Conservation (phyloP, 176 grass and related monocot genomes). For the Triticum turgidum region DNA sequence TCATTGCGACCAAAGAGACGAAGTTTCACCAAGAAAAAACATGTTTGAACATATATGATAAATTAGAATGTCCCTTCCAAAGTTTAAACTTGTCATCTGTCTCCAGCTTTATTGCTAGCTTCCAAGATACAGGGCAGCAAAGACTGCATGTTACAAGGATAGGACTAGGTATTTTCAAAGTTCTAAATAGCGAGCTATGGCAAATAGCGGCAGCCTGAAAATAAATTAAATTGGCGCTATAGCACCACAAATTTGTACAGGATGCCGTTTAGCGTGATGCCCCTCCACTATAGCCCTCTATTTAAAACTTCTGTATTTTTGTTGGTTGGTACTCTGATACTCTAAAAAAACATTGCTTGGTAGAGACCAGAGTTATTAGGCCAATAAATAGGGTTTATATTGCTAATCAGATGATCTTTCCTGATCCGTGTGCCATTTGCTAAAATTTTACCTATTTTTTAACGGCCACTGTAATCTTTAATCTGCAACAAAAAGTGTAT, state of each 20-base stretch:
- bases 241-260: no score
- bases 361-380: neutral
- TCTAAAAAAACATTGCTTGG: neutral
- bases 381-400: neutral
- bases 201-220: no score
- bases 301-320: neutral
- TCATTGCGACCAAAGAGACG: neutral
- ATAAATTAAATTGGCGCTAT: no score
- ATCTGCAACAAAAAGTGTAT: neutral
- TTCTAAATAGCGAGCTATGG: no score
- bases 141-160: slow-evolving; percentile 1
- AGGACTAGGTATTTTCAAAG: neutral
- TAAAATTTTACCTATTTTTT: neutral
- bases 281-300: no score
- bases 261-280: no score
- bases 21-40: neutral
- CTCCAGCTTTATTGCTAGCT: neutral
- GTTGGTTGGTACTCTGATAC: neutral
- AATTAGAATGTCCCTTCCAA: neutral
- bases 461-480: neutral
- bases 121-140: neutral
- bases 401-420: neutral
- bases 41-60: no score
- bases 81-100: neutral
- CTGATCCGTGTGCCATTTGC: neutral